These are phyloP conservation scores for Hypoxylon fuscum DNA, from an alignment of 495 filamentous ascomycete genomes.

Conservation along the genomic window DNA sequence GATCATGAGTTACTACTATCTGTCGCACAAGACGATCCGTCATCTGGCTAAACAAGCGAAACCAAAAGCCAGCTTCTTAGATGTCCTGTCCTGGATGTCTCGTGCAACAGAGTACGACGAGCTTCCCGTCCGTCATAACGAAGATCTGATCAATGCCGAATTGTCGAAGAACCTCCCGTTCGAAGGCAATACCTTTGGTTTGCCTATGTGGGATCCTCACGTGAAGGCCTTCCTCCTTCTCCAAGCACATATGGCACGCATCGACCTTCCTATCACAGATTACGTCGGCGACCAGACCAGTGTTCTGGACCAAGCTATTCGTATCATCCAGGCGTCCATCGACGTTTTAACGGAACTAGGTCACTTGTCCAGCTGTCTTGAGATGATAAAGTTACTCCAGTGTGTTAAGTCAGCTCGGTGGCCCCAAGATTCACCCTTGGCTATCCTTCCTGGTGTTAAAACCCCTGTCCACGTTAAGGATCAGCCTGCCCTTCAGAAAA, in stretches of 20 bases:
- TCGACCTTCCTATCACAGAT: constrained; percentile 92
- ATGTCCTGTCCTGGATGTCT: constrained; percentile 92
- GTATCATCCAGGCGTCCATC: constrained; percentile 91
- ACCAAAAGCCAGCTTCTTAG: constrained; percentile 78
- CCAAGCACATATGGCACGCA: constrained; percentile 92
- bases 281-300: constrained; percentile 90
- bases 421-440: constrained; percentile 81
- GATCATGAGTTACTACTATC: constrained; percentile 99
- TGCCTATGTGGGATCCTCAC: constrained; percentile 98
- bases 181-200: constrained; percentile 58
- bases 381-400: constrained; percentile 87
- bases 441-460: constrained; percentile 81
- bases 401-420: constrained; percentile 92
- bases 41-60: constrained; percentile 81
- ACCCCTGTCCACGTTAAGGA: constrained; percentile 49
- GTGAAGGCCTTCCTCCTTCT: constrained; percentile 95
- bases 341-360: constrained; percentile 95
- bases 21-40: constrained; percentile 94
- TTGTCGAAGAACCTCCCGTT: constrained; percentile 81
- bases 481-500: constrained; percentile 44
- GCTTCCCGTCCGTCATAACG: constrained; percentile 97
- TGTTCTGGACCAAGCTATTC: constrained; percentile 93
- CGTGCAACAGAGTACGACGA: constrained; percentile 96
- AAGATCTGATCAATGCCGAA: constrained; percentile 96
- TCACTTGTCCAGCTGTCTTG: constrained; percentile 72